Conservation (phyloP, 2,329 filamentous ascomycete genomes). For the Fusarium gaditjirri region DNA sequence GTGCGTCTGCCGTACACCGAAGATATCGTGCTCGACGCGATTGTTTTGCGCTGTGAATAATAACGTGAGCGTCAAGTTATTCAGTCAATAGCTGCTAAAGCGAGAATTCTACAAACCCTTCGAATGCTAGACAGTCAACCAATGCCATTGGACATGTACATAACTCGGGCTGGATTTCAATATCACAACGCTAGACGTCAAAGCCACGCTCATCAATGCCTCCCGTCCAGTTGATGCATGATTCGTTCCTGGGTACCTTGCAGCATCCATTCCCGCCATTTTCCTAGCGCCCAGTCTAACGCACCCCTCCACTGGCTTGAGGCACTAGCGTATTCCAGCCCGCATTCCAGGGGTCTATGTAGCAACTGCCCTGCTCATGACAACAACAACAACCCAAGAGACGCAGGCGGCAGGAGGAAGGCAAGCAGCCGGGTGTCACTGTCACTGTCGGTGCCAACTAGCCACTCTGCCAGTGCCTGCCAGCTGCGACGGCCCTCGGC, state of each 20-base stretch:
- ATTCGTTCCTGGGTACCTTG: slow-evolving; percentile 39
- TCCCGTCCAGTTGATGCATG: slow-evolving; percentile 16
- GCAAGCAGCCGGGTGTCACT: background rate
- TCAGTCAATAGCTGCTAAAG: background rate
- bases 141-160: background rate
- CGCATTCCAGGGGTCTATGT: slow-evolving; percentile 28
- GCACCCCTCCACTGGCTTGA: slow-evolving; percentile 26
- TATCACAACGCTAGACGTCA: slow-evolving; percentile 12
- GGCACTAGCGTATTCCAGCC: slow-evolving; percentile 19
- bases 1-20: slow-evolving; percentile 26
- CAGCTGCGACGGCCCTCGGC: slow-evolving; percentile 22
- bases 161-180: slow-evolving; percentile 10
- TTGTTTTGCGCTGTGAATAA: background rate
- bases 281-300: slow-evolving; percentile 25
- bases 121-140: background rate
- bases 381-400: background rate
- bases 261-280: slow-evolving; percentile 23
- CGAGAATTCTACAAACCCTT: background rate
- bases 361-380: background rate
- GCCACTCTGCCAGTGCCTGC: slow-evolving; percentile 20
- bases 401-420: background rate
- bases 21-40: background rate
- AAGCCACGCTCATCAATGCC: slow-evolving; percentile 2
- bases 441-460: background rate
- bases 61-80: background rate